Evolutionary conservation across 352 stramenopile genomes (phyloP).

Genomic region (Globisporangium uncinulatum): DNA sequence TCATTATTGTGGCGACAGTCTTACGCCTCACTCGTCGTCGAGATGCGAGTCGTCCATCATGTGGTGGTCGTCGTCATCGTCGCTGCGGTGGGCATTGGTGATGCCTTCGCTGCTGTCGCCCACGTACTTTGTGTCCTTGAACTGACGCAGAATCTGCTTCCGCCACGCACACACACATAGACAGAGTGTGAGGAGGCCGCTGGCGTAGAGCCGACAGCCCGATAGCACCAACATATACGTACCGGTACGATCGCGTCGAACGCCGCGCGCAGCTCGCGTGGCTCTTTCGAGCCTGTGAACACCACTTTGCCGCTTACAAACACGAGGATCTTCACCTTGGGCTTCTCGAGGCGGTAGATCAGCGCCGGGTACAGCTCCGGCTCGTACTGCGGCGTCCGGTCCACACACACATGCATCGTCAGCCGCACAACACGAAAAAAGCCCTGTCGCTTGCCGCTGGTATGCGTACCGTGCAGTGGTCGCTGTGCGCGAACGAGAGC

Average conservation of each 20-base stretch:
- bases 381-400: conserved; percentile 84
- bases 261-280: conserved; percentile 71
- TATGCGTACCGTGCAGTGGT: conserved; percentile 54
- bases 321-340: conserved; percentile 97
- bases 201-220: conserved; percentile 2
- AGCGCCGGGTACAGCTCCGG: conserved; percentile 98
- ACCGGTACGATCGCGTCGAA: conserved; percentile 81
- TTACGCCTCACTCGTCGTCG: conserved; percentile 17
- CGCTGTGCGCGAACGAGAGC: conserved; percentile 69
- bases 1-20: not conserved
- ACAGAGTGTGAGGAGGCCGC: not conserved
- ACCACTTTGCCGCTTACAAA: conserved; percentile 99
- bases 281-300: conserved; percentile 92
- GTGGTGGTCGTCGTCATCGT: conserved; percentile 19
- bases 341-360: conserved; percentile 96
- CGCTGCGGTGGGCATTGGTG: not conserved
- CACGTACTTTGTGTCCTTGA: conserved; percentile 42
- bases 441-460: too few relatives aligned
- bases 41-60: conserved; percentile 34
- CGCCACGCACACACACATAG: not conserved
- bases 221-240: conserved; percentile 7
- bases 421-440: not conserved
- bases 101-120: not conserved
- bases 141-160: conserved; percentile 55
- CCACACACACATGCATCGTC: not conserved